Base-by-base conservation (phyloP, 2,329 filamentous ascomycete genomes). In the Sarocladium kiliense region DNA sequence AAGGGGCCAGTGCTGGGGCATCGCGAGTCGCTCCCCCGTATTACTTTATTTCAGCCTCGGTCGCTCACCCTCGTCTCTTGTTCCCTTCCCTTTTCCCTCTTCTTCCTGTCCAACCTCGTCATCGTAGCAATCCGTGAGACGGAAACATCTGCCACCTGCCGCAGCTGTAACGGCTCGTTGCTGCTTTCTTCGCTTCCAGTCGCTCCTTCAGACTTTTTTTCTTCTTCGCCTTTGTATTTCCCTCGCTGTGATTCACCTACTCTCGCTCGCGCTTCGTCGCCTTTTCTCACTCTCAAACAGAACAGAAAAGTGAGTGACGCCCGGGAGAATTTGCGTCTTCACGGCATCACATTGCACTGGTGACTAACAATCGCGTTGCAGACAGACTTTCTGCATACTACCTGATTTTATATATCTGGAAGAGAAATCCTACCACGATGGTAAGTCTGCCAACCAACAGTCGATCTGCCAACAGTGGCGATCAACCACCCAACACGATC, bases 201-300 rank as follows among this genome's bases (percentile, higher is more conserved):
- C 61, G 54, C 58, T 62, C 61, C 45, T 60, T 63, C 53, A 50
- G 30, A 56, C 47, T 55, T 56, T 54, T 44, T 45, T 45, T 56
- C 18, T 21, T 21, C 5, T 32, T 32, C 30, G 7, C 30, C n/a
- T n/a, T n/a, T n/a, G 30, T 34, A 9, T 36, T 51, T 51, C 47
- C 12, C 27, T 51, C 47, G 30, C 47, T 34, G 44, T 49, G 47
- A 34, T 51, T 36, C 47, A 51, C 18, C 14, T 12, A 49, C n/a
- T 34, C 47, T 32, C 47, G 7, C 47, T 51, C 47, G 55, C 57
- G 25, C 21, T 12, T 55, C 42, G 44, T 53, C 45, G 39, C 54
- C 27, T 41, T 49, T 57, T 18, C 45, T 32, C 34, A 47, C 11
- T 36, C 18, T 16, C 18, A 36, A 21, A 19, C 16, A 18, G 6